phyloP scores from a whole-genome alignment of 805 yeast genomes.

The Candida sakaeoensis region DNA sequence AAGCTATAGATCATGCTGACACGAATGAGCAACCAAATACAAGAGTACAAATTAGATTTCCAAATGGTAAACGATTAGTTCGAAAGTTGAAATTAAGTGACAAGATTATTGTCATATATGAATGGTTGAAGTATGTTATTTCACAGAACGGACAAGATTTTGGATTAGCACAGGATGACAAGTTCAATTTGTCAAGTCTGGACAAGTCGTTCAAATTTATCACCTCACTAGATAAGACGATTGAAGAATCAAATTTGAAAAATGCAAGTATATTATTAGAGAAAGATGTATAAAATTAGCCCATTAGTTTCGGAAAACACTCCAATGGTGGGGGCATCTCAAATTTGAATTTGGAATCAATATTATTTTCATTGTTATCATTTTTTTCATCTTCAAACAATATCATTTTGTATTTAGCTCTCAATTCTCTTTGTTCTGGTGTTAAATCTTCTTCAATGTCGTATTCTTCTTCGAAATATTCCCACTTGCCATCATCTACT shows the following conservation, averaged over 20 bases:
- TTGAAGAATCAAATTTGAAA: conserved; percentile 72
- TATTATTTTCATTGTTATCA: not conserved
- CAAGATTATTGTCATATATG: conserved; percentile 56
- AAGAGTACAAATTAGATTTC: conserved; percentile 82
- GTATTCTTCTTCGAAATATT: conserved; percentile 9
- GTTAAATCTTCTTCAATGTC: conserved; percentile 6
- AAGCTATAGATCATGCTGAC: conserved; percentile 54
- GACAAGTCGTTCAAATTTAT: conserved; percentile 47
- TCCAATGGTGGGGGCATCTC: conserved; percentile 25
- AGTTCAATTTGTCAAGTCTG: conserved; percentile 30
- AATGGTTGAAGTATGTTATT: conserved; percentile 60
- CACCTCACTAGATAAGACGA: conserved; percentile 54
- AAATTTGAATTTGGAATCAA: too few species aligned
- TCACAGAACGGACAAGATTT: conserved; percentile 43
- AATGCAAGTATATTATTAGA: conserved; percentile 82
- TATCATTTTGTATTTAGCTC: conserved; percentile 12
- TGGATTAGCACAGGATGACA: conserved; percentile 41
- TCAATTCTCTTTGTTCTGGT: conserved; percentile 11
- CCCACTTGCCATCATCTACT: conserved; percentile 10
- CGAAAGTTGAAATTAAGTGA: conserved; percentile 61
- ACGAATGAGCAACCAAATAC: conserved; percentile 64
- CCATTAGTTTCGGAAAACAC: conserved; percentile 16
- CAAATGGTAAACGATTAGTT: conserved; percentile 79
- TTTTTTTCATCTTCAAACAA: conserved; percentile 5
- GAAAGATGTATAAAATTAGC: conserved; percentile 15